phyloP scores from a whole-genome alignment of 371 early-diverging fungal genomes.

The Dinochytrium kinnereticum region DNA sequence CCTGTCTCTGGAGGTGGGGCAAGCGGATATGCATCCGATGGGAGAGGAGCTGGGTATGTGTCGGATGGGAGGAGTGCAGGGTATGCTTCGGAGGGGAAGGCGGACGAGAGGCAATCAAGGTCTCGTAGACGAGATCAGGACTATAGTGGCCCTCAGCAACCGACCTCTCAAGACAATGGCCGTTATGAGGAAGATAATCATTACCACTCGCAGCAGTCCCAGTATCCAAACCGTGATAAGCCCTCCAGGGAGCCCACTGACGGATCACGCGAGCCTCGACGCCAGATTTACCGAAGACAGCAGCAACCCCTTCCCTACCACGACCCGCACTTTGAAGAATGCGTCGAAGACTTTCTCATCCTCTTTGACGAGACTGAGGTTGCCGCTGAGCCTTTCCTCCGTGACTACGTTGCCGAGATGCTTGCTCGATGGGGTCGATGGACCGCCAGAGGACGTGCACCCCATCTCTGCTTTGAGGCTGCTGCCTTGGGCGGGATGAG shows the following conservation, averaged over 20 bases:
- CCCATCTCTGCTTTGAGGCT: constrained; percentile 39
- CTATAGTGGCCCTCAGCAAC: neutral
- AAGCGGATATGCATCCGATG: too few species aligned
- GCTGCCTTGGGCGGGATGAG: constrained; percentile 31
- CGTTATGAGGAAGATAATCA: neutral
- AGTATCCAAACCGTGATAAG: neutral
- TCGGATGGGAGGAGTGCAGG: too few species aligned
- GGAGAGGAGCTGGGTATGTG: too few species aligned
- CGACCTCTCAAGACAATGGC: neutral
- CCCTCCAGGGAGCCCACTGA: neutral
- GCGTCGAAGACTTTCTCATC: constrained; percentile 25
- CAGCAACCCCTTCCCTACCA: constrained; percentile 23
- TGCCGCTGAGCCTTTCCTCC: constrained; percentile 17
- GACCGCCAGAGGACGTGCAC: constrained; percentile 32
- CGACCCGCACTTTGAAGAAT: constrained; percentile 26
- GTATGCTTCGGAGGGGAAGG: neutral
- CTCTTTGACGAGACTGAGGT: constrained; percentile 25
- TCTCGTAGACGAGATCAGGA: neutral
- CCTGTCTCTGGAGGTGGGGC: too few species aligned
- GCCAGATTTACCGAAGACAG: constrained; percentile 10
- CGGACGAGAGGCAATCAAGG: neutral
- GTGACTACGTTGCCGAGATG: constrained; percentile 22
- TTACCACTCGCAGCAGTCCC: neutral
- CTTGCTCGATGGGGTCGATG: constrained; percentile 39
- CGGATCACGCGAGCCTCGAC: neutral